Conservation (phyloP, 164 flowering plant genomes). For the Magnolia officinalis region DNA sequence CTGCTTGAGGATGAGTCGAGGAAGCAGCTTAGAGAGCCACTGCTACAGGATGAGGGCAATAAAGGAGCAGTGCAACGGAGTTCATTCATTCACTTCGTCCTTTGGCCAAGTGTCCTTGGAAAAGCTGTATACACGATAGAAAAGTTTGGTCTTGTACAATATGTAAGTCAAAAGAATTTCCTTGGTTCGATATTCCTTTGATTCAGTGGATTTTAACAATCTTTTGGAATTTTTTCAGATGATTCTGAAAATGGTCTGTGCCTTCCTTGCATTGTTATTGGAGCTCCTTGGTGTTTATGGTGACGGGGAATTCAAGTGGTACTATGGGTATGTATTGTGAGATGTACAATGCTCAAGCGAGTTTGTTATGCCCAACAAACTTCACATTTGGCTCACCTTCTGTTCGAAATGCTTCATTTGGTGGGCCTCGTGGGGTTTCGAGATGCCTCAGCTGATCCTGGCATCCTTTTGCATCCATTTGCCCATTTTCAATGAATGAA, state of each 20-base stretch:
- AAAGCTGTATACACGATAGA: constrained; percentile 49
- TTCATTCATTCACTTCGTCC: constrained; percentile 46
- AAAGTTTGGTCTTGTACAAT: constrained; percentile 84
- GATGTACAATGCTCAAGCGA: too few relatives aligned
- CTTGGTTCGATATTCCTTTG: neutral
- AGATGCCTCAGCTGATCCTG: too few relatives aligned
- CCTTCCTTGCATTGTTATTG: constrained; percentile 67
- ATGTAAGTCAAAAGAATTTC: constrained; percentile 46
- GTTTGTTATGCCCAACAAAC: too few relatives aligned
- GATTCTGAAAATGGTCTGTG: constrained; percentile 82
- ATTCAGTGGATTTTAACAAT: constrained; percentile 9
- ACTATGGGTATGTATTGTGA: constrained; percentile 63
- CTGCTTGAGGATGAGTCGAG: constrained; percentile 59
- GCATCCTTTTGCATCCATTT: neutral
- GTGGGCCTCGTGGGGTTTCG: too few relatives aligned
- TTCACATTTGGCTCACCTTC: too few relatives aligned
- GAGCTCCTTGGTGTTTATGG: constrained; percentile 85
- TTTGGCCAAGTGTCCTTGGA: constrained; percentile 52
- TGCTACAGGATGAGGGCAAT: constrained; percentile 39
- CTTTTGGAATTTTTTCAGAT: constrained; percentile 45
- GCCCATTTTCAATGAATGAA: neutral
- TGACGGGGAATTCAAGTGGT: constrained; percentile 89
- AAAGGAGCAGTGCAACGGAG: constrained; percentile 14
- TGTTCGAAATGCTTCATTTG: too few relatives aligned
- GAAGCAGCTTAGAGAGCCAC: constrained; percentile 42